Base-by-base conservation (phyloP, 75 land plant genomes). In the Picea sitchensis region DNA sequence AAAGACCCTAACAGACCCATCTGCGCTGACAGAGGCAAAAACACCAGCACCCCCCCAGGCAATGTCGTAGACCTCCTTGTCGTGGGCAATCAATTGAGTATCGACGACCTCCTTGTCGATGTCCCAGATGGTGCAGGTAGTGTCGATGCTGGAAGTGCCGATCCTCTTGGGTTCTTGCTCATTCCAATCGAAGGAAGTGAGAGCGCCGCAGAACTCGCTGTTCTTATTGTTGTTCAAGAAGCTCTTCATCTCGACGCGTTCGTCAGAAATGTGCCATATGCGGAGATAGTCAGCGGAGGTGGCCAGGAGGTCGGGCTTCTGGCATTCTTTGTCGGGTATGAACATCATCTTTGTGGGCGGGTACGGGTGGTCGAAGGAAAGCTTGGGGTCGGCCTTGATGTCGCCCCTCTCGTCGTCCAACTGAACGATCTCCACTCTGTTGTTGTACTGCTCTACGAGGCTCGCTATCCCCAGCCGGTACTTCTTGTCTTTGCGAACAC, bases 1-100 rank as follows among this genome's bases (percentile, higher is more conserved):
- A 76, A 96, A 96, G 41, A 94, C 87, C 73, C 97, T 80, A 3
- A 96, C 95, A 18, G 97, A 94, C 26, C 93, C 98, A 76, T 96
- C 97, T 23, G 98, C 98, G 11, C 98, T 94, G 57, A 96, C 98
- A 38, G 98, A 96, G 17, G 98, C 95, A 79, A 96, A 96, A 56
- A 96, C 95, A 38, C 93, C 90, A 6, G 89, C 93, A 32, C 90
- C 98, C 17, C 98, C 97, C 98, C 98, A 96, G 57, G 97, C 97
- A 41, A 83, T 51, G 56, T 51, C 56, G 56, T 90, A 91, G 6
- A 96, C 98, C 88, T 96, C 98, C 84, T 94, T 96, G 78, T 96
- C 98, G 44, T 96, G 98, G 12, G 98, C 98, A 47, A 96, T 96
- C 34, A 96, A 79, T 78, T 96, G 98, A n/a, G 98, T 94, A 73